phyloP scores from a whole-genome alignment of 768 basidiomycete species.

The Pisolithus albus region DNA sequence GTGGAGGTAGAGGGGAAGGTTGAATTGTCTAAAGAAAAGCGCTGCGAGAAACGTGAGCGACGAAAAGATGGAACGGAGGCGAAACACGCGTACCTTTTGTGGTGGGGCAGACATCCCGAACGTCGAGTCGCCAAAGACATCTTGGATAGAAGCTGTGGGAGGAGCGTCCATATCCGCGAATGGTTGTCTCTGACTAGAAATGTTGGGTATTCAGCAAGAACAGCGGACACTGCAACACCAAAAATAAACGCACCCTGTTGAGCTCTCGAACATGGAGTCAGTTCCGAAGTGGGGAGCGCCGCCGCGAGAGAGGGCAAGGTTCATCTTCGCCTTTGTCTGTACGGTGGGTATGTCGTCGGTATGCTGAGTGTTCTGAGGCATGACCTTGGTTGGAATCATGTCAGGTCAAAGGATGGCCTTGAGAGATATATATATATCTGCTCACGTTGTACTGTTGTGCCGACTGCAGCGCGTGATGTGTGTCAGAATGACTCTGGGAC shows the following conservation, averaged over 20 bases:
- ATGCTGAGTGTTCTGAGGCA: conserved; percentile 53
- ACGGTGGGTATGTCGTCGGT: conserved; percentile 70
- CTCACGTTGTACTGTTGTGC: conserved; percentile 54
- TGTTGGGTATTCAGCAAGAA: conserved; percentile 3
- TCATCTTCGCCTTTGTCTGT: conserved; percentile 77
- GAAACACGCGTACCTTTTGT: conserved; percentile 14
- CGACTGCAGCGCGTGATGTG: conserved; percentile 34
- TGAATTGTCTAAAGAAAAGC: conserved; percentile 17
- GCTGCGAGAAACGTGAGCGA: conserved; percentile 1
- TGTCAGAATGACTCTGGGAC: background rate
- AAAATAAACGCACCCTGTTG: conserved; percentile 23
- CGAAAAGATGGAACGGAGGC: too few species aligned
- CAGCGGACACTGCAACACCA: background rate
- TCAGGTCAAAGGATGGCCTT: background rate
- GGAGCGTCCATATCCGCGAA: conserved; percentile 76
- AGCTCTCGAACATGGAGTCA: conserved; percentile 80
- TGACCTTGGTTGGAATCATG: conserved; percentile 15
- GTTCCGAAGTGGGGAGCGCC: conserved; percentile 69
- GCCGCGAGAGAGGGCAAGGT: conserved; percentile 60
- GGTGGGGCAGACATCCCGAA: conserved; percentile 24
- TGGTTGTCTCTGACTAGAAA: conserved; percentile 48
- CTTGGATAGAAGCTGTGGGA: conserved; percentile 66
- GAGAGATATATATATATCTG: conserved; percentile 4
- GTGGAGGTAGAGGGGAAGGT: conserved; percentile 9
- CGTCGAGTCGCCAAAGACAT: conserved; percentile 54